phyloP scores from a whole-genome alignment of 2,329 filamentous ascomycete species.

The Penicillium sp. region DNA sequence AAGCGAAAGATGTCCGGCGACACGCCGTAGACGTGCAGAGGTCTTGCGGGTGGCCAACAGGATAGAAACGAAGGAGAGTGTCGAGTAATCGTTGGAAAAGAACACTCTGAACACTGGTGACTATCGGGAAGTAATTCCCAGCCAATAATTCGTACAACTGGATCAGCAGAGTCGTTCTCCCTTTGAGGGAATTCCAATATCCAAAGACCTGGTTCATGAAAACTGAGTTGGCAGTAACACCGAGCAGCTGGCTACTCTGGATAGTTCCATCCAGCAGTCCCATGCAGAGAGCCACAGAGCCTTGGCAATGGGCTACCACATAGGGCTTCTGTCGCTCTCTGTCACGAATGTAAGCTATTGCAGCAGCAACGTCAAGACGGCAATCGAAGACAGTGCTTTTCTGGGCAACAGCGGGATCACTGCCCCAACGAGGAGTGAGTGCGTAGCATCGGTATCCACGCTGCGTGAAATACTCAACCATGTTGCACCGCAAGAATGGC shows the following conservation, averaged over 20 bases:
- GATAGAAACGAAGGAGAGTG: constrained; percentile 35
- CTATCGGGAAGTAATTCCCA: constrained; percentile 16
- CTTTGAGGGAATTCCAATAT: constrained; percentile 20
- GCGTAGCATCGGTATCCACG: constrained; percentile 6
- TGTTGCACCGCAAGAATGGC: constrained; percentile 6
- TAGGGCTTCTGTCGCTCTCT: constrained; percentile 12
- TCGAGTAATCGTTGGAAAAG: constrained; percentile 18
- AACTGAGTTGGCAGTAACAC: constrained; percentile 22
- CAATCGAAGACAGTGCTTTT: constrained; percentile 6
- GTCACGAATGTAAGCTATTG: constrained; percentile 12
- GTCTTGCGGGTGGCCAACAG: constrained; percentile 26
- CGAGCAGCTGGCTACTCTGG: constrained; percentile 12
- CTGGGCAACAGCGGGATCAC: not conserved
- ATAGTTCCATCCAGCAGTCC: constrained; percentile 23
- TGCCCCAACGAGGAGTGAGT: constrained; percentile 9
- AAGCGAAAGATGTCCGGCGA: constrained; percentile 33
- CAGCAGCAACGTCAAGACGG: constrained; percentile 15
- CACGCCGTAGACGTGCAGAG: constrained; percentile 35
- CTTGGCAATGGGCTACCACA: constrained; percentile 21
- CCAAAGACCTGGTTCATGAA: constrained; percentile 20
- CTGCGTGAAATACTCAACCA: constrained; percentile 7
- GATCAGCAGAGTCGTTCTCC: constrained; percentile 2
- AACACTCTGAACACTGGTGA: not conserved
- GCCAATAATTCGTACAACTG: constrained; percentile 8
- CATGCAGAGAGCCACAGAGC: constrained; percentile 18